Conservation (phyloP, 352 stramenopile species). For the Phytophthora sp. region DNA sequence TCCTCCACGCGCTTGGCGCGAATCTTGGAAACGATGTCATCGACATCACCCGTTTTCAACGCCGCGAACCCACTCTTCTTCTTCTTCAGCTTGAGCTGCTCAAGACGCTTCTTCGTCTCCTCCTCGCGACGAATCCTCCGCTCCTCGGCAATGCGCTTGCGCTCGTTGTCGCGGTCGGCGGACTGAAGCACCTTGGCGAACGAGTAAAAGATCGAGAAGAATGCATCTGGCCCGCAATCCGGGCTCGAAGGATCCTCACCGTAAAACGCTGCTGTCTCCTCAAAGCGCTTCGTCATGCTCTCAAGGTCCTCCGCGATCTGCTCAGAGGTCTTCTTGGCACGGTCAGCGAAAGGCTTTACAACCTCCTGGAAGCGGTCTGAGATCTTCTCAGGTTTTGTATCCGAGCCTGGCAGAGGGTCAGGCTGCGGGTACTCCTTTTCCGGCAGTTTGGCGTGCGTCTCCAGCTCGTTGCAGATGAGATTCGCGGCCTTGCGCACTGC, state of each 20-base stretch:
- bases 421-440: slow-evolving; percentile 39
- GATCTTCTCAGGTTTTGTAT: slow-evolving; percentile 40
- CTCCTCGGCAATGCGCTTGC: slow-evolving; percentile 83
- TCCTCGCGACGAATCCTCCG: slow-evolving; percentile 74
- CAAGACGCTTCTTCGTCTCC: slow-evolving; percentile 81
- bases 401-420: slow-evolving; percentile 18
- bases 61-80: slow-evolving; percentile 70
- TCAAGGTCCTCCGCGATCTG: slow-evolving; percentile 61
- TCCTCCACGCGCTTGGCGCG: slow-evolving; percentile 79
- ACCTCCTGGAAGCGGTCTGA: slow-evolving; percentile 81
- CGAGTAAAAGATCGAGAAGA: slow-evolving; percentile 89
- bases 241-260: slow-evolving; percentile 77
- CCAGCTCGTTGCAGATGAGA: slow-evolving; percentile 75
- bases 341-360: slow-evolving; percentile 75
- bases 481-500: slow-evolving; percentile 76
- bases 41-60: slow-evolving; percentile 80
- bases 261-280: slow-evolving; percentile 73
- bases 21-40: slow-evolving; percentile 88
- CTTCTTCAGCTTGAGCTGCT: slow-evolving; percentile 84
- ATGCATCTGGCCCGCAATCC: slow-evolving; percentile 73
- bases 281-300: slow-evolving; percentile 67
- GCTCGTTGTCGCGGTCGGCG: slow-evolving; percentile 84
- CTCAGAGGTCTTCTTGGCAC: slow-evolving; percentile 66
- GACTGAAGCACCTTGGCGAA: slow-evolving; percentile 85
- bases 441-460: slow-evolving; percentile 69